Evolutionary conservation across 2,329 filamentous ascomycete genomes (phyloP).

Genomic region (Fusarium beomiforme): DNA sequence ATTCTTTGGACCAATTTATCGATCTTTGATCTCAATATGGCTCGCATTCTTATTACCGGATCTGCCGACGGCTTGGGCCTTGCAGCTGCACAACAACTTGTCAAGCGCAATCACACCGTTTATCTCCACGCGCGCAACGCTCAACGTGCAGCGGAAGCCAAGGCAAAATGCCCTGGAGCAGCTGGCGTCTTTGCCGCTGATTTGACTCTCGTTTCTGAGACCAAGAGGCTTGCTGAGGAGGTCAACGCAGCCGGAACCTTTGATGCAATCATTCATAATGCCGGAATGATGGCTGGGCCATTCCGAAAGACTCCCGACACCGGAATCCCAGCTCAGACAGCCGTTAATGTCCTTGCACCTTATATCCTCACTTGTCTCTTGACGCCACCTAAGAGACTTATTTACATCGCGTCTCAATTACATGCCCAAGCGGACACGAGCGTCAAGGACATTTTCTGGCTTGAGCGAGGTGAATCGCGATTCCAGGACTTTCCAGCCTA

Average conservation of each 20-base stretch:
- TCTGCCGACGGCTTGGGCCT: constrained; percentile 39
- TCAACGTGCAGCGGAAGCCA: constrained; percentile 27
- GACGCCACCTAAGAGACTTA: constrained; percentile 26
- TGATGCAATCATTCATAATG: constrained; percentile 36
- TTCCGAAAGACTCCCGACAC: constrained; percentile 26
- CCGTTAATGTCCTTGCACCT: constrained; percentile 35
- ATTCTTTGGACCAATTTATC: too few species aligned
- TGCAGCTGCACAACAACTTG: constrained; percentile 35
- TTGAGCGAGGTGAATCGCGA: constrained; percentile 17
- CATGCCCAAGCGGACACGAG: constrained; percentile 20
- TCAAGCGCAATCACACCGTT: constrained; percentile 35
- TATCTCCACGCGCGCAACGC: constrained; percentile 36
- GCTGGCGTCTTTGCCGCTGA: constrained; percentile 26
- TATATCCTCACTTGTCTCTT: constrained; percentile 35
- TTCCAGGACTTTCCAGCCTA: constrained; percentile 29
- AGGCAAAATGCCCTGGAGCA: constrained; percentile 22
- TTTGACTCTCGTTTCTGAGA: constrained; percentile 27
- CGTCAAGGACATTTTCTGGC: constrained; percentile 31
- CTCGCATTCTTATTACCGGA: constrained; percentile 38
- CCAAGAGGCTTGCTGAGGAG: constrained; percentile 25
- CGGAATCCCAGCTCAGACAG: constrained; percentile 25
- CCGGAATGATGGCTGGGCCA: constrained; percentile 29
- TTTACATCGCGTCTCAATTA: constrained; percentile 24
- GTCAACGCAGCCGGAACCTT: constrained; percentile 33
- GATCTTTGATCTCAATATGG: constrained; percentile 11